phyloP scores from a whole-genome alignment of 768 basidiomycete genomes.

The Lentinus tigrinus region DNA sequence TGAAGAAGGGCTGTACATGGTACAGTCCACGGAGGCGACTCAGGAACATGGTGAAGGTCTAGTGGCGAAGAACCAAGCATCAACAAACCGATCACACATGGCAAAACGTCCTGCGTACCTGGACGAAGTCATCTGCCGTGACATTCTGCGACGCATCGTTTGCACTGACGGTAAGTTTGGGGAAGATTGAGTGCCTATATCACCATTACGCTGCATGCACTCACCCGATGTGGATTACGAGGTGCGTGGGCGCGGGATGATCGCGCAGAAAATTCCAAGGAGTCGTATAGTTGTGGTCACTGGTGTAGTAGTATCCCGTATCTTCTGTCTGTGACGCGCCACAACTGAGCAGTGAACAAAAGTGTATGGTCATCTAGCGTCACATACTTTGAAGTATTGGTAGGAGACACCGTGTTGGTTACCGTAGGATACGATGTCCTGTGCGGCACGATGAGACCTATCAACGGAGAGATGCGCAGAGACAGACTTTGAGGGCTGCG shows the following conservation, averaged over 20 bases:
- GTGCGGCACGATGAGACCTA: background rate
- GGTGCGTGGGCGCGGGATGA: constrained; percentile 44
- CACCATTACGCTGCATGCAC: constrained; percentile 4
- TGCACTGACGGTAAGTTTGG: constrained; percentile 35
- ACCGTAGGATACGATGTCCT: constrained; percentile 53
- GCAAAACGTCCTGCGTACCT: constrained; percentile 29
- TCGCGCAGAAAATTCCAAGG: constrained; percentile 56
- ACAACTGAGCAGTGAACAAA: background rate
- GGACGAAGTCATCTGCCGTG: constrained; percentile 41
- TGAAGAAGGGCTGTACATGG: constrained; percentile 45
- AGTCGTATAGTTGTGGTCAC: constrained; percentile 60
- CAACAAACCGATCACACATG: too few species aligned
- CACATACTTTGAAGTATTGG: constrained; percentile 46
- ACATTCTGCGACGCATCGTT: constrained; percentile 56
- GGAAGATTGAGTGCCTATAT: background rate
- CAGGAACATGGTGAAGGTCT: constrained; percentile 51
- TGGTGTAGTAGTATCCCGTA: constrained; percentile 50
- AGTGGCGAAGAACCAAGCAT: background rate
- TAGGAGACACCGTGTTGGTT: constrained; percentile 52
- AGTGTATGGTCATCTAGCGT: background rate
- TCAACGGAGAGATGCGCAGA: background rate
- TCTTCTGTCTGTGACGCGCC: constrained; percentile 47
- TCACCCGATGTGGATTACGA: constrained; percentile 58
- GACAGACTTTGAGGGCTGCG: constrained; percentile 43
- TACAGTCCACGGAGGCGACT: constrained; percentile 44